Percentiles rank a stretch among this genome's conserved stretches.
phyloP scores from a whole-genome alignment of 306 rosid genomes.

The Lathyrus oleraceus region DNA sequence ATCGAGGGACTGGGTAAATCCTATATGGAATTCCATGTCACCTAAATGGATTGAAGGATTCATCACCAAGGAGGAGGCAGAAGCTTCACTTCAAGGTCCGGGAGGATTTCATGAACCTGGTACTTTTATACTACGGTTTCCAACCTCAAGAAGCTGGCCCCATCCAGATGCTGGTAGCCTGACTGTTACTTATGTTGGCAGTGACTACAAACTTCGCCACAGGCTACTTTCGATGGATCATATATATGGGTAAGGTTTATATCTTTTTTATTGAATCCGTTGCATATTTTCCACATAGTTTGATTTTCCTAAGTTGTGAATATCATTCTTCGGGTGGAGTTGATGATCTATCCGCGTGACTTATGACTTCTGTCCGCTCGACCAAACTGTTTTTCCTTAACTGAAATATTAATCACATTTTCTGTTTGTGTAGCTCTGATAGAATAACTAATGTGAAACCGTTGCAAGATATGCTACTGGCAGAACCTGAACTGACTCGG shows the following conservation, averaged over 20 bases:
- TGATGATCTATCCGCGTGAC: not conserved
- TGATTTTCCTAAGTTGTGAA: conserved; percentile 4
- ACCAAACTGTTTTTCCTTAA: no score
- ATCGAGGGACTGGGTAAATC: conserved; percentile 69
- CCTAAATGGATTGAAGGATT: conserved; percentile 99
- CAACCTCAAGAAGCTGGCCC: conserved; percentile 98
- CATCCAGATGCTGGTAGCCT: conserved; percentile 96
- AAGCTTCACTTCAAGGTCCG: conserved; percentile 80
- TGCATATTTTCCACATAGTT: not conserved
- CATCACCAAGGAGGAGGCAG: conserved; percentile 92
- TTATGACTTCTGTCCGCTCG: no score
- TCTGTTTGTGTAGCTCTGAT: conserved; percentile 41
- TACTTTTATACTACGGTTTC: conserved; percentile 87
- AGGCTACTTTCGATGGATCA: conserved; percentile 70
- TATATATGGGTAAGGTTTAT: conserved; percentile 54
- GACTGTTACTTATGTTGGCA: conserved; percentile 76
- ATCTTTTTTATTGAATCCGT: conserved; percentile 5
- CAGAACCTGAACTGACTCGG: conserved; percentile 83
- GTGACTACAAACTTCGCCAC: conserved; percentile 67
- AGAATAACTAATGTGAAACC: conserved; percentile 49
- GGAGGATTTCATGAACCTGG: conserved; percentile 88
- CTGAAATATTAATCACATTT: not conserved
- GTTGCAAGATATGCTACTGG: conserved; percentile 79
- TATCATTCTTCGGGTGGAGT: not conserved
- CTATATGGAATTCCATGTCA: conserved; percentile 78